Evolutionary conservation across 2,329 filamentous ascomycete species (phyloP).

Genomic region (Botrytis fragariae): DNA sequence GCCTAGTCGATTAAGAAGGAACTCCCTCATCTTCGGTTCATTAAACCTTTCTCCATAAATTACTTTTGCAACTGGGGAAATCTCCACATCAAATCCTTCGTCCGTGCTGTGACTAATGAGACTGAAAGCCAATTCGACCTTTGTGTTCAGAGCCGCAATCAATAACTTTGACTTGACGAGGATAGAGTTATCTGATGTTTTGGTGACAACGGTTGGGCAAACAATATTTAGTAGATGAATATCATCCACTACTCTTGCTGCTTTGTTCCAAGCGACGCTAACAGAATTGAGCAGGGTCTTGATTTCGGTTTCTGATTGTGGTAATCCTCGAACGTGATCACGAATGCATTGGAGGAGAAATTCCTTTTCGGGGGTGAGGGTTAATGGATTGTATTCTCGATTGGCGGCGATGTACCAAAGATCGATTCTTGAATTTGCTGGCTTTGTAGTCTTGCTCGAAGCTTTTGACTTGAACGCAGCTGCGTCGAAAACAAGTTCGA

Average conservation of each 20-base stretch:
- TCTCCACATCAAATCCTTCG: conserved; percentile 53
- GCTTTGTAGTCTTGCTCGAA: conserved; percentile 24
- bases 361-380: conserved; percentile 63
- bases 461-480: conserved; percentile 52
- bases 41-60: conserved; percentile 79
- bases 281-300: conserved; percentile 58
- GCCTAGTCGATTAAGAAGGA: conserved; percentile 56
- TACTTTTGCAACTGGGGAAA: conserved; percentile 57
- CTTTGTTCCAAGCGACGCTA: conserved; percentile 63
- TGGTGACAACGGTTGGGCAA: conserved; percentile 62
- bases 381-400: conserved; percentile 51
- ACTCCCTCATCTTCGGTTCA: conserved; percentile 71
- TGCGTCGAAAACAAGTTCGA: conserved; percentile 71
- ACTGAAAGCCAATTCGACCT: conserved; percentile 61
- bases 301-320: conserved; percentile 56
- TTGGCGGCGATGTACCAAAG: conserved; percentile 66
- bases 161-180: conserved; percentile 61
- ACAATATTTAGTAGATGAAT: conserved; percentile 60
- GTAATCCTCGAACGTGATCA: conserved; percentile 61
- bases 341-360: conserved; percentile 74
- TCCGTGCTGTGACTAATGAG: conserved; percentile 48
- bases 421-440: conserved; percentile 57
- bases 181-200: conserved; percentile 63
- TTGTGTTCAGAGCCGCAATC: conserved; percentile 63
- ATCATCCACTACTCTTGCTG: conserved; percentile 56